Evolutionary conservation across 2,329 filamentous ascomycete genomes (phyloP), one percentile per base, ranked within the genome.

Genomic region (Cercospora citrullina): DNA sequence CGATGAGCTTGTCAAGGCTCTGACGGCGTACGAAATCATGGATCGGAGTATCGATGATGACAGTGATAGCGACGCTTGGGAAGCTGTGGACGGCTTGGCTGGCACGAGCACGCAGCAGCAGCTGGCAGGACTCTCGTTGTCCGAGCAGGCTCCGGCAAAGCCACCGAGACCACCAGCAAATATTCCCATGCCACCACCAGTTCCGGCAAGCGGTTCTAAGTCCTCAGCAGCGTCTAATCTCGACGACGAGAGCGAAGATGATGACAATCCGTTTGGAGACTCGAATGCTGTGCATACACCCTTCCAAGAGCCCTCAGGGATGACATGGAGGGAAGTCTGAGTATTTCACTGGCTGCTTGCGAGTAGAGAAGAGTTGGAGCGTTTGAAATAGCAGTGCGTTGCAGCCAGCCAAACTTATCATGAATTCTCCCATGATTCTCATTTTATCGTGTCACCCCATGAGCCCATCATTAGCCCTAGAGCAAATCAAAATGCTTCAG

Each of bases 21-120:
- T 99, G 66, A 97, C 96, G 87, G 91, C 93, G 0, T 99, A 93
- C 76, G 94, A 98, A 80, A 92, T 97, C 74, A 87, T 98, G 71
- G 94, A 99, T 77, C 89, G 90, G 69, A 93, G 91, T 59, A 91
- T 94, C 71, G 91, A 93, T 72, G 87, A 90, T 70, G 88, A 90
- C 73, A 89, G 87, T 68, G 87, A 89, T 74, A 89, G 87, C 69
- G 88, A 90, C 62, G 80, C 81, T 14, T 84, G 85, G 71, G 80
- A 90, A 55, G 71, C 66, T 18, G 63, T 64, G 4, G 53, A 42
- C 48, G 65, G 55, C n/a, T 61, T 65, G 31, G 64, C 55, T 42
- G 51, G 60, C 18, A 65, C 69, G 16, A 72, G 68, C 36, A 78
- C 80, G 1, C 79, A 81, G 65, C 76, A 81, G 31, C 79, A 81